Evolutionary conservation across 1,284 basidiomycete species (phyloP).

Genomic region (Boletus sp.): DNA sequence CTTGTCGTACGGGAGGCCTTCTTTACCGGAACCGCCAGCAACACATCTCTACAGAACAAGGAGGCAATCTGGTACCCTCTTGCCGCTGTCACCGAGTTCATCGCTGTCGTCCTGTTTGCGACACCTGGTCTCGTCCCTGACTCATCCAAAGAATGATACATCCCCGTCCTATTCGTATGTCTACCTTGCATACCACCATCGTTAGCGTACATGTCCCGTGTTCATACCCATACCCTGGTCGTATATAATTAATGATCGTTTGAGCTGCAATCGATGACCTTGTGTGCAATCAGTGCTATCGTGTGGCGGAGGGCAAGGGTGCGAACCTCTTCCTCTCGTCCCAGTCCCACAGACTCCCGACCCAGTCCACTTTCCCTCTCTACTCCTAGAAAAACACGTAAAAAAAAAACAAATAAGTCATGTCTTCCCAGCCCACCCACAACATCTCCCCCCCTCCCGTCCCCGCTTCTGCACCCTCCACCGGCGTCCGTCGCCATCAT

Average conservation of each 20-base stretch:
- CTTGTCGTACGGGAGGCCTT: slow-evolving; percentile 45
- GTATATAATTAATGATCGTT: neutral
- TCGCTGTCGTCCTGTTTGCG: slow-evolving; percentile 41
- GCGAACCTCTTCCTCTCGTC: slow-evolving; percentile 12
- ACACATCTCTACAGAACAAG: slow-evolving; percentile 31
- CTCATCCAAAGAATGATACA: neutral
- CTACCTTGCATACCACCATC: neutral
- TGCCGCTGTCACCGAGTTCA: slow-evolving; percentile 42
- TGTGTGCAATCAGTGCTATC: slow-evolving; percentile 5
- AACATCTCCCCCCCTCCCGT: slow-evolving; percentile 34
- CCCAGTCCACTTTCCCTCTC: neutral
- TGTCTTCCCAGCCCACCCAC: slow-evolving; percentile 30
- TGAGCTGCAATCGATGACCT: slow-evolving; percentile 1
- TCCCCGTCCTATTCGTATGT: neutral
- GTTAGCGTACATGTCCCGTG: slow-evolving; percentile 2
- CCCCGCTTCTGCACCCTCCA: slow-evolving; percentile 41
- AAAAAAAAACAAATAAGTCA: slow-evolving; percentile 7
- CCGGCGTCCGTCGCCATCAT: slow-evolving; percentile 69
- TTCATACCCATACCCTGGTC: neutral
- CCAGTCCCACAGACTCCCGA: neutral
- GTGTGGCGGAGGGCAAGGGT: slow-evolving; percentile 29
- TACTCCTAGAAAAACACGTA: slow-evolving; percentile 1
- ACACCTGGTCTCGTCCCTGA: slow-evolving; percentile 43
- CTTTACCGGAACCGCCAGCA: slow-evolving; percentile 36
- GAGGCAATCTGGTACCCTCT: slow-evolving; percentile 55